These are phyloP conservation scores for Solanum hybrid DNA, from an alignment of 305 asterid genomes.

Conservation along the genomic window DNA sequence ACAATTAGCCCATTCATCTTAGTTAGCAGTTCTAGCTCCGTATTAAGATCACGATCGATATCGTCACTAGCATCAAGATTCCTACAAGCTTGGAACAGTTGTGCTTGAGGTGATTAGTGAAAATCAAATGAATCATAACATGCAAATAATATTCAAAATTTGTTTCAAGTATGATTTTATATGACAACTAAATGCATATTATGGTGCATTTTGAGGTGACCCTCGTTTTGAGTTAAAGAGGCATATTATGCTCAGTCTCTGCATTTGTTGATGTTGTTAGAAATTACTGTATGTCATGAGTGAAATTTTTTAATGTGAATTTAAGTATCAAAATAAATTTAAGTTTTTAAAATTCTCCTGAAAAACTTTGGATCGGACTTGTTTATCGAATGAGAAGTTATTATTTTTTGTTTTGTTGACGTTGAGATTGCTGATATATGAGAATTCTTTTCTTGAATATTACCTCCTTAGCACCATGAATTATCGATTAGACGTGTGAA, in stretches of 20 bases:
- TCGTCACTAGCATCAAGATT: too few relatives aligned
- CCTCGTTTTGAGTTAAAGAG: neutral
- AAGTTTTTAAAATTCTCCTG: neutral
- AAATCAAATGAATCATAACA: too few relatives aligned
- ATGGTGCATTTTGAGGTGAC: neutral
- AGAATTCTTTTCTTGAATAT: neutral
- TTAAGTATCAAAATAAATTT: neutral
- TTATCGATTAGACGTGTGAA: neutral
- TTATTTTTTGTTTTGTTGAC: neutral
- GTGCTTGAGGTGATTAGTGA: too few relatives aligned
- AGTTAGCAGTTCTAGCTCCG: too few relatives aligned
- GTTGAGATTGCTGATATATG: neutral
- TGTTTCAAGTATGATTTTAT: neutral
- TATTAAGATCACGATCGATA: too few relatives aligned
- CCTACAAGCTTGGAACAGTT: too few relatives aligned
- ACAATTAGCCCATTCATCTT: too few relatives aligned
- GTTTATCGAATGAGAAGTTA: neutral
- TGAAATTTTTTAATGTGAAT: neutral
- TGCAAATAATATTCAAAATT: too few relatives aligned
- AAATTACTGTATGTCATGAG: neutral
- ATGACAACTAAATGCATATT: neutral
- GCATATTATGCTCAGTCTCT: neutral
- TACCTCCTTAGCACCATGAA: neutral
- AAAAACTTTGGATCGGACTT: neutral
- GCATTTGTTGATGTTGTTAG: neutral